These are phyloP conservation scores for Marasmius sp. DNA, from an alignment of 1,284 basidiomycete species.

Conservation along the genomic window DNA sequence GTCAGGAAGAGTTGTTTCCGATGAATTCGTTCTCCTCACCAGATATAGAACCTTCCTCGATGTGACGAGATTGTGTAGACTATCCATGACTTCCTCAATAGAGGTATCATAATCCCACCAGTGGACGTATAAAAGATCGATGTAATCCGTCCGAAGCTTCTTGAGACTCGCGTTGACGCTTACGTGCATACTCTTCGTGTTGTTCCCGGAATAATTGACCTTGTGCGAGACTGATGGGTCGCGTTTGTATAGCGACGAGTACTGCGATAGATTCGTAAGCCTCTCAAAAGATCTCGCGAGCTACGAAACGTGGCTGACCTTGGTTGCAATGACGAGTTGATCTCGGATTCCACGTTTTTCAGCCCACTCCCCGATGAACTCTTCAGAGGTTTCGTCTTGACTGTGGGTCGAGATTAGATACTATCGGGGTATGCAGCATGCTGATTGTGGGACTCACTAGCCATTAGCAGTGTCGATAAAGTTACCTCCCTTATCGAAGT, in stretches of 20 bases:
- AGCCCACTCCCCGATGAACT: slow-evolving; percentile 59
- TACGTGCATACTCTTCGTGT: background rate
- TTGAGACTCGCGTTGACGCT: background rate
- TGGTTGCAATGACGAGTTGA: slow-evolving; percentile 55
- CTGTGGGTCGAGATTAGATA: slow-evolving; percentile 23
- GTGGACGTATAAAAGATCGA: background rate
- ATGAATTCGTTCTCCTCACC: background rate
- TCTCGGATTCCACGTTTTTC: slow-evolving; percentile 49
- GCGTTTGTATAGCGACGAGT: slow-evolving; percentile 29
- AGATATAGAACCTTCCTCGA: background rate
- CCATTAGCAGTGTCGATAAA: slow-evolving; percentile 54
- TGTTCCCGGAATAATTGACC: background rate
- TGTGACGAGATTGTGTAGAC: background rate
- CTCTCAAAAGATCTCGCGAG: background rate
- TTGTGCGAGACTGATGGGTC: slow-evolving; percentile 17
- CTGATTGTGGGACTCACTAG: slow-evolving; percentile 36
- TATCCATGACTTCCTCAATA: background rate
- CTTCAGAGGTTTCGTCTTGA: slow-evolving; percentile 49
- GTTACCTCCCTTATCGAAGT: slow-evolving; percentile 48
- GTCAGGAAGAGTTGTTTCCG: background rate
- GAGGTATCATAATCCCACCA: background rate
- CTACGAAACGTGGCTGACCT: slow-evolving; percentile 28
- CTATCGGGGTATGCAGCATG: background rate
- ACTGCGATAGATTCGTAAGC: slow-evolving; percentile 21
- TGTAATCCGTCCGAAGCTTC: background rate